phyloP scores from a whole-genome alignment of 2,329 filamentous ascomycete species.

The Aureobasidium uvarum region DNA sequence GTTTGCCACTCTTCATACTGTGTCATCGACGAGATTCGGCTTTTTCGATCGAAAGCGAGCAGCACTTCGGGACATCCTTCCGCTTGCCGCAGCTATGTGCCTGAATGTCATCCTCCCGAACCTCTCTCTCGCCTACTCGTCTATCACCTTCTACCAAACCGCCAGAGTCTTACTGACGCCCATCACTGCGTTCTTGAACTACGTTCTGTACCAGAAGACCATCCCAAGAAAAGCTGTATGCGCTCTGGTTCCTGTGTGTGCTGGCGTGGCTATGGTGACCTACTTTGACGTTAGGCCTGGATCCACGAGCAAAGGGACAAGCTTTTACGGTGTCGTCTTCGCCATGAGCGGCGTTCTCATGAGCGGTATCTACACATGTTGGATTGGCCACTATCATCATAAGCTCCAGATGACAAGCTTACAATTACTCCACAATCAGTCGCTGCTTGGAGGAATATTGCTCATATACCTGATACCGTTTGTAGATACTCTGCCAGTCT shows the following conservation, averaged over 20 bases:
- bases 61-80: conserved; percentile 57
- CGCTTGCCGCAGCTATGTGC: conserved; percentile 65
- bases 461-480: conserved; percentile 66
- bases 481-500: conserved; percentile 61
- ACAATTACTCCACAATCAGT: conserved; percentile 68
- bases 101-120: conserved; percentile 69
- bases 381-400: conserved; percentile 65
- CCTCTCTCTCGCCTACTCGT: conserved; percentile 64
- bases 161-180: conserved; percentile 66
- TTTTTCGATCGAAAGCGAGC: conserved; percentile 60
- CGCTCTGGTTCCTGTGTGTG: conserved; percentile 59
- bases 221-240: conserved; percentile 56
- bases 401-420: conserved; percentile 66
- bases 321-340: conserved; percentile 60
- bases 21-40: conserved; percentile 58
- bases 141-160: conserved; percentile 69
- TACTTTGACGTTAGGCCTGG: conserved; percentile 61
- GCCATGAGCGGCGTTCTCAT: conserved; percentile 63
- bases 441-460: conserved; percentile 61
- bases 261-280: conserved; percentile 64
- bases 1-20: conserved; percentile 60
- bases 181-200: conserved; percentile 64
- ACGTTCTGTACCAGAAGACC: conserved; percentile 56
- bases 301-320: conserved; percentile 54
- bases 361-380: conserved; percentile 66